Evolutionary conservation across 1,284 basidiomycete genomes (phyloP).

Genomic region (Rhodotorula glutinis): DNA sequence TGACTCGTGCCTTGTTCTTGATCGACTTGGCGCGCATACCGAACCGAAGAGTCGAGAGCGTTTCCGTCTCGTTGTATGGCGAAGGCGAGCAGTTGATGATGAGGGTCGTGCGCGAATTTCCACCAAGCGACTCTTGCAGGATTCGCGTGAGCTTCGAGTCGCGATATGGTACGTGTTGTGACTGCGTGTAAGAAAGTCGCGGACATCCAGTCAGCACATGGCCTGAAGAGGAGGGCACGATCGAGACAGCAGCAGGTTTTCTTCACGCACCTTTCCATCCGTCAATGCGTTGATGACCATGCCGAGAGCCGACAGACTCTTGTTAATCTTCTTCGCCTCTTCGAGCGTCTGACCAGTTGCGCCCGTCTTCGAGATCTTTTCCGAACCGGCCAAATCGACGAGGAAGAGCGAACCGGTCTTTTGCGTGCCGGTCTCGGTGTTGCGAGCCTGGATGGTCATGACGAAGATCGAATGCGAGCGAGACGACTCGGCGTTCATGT

Average conservation of each 20-base stretch:
- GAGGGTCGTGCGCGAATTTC: constrained; percentile 96
- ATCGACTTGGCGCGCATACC: constrained; percentile 96
- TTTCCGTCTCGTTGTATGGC: constrained; percentile 94
- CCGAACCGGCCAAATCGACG: constrained; percentile 96
- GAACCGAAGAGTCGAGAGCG: constrained; percentile 94
- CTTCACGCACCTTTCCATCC: constrained; percentile 75
- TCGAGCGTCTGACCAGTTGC: constrained; percentile 98
- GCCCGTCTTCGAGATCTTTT: constrained; percentile 99
- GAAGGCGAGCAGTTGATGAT: constrained; percentile 99
- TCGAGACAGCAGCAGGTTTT: too few relatives aligned
- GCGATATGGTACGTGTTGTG: constrained; percentile 95
- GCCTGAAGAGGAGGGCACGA: background rate
- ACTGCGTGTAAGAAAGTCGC: constrained; percentile 54
- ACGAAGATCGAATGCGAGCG: constrained; percentile 99
- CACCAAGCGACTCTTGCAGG: constrained; percentile 98
- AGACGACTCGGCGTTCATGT: constrained; percentile 99
- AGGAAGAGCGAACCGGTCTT: constrained; percentile 97
- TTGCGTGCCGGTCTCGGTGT: constrained; percentile 87
- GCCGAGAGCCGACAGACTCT: constrained; percentile 91
- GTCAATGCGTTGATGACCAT: constrained; percentile 99
- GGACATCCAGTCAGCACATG: background rate
- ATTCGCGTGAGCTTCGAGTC: constrained; percentile 99
- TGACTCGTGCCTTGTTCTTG: constrained; percentile 99
- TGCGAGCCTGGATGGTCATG: constrained; percentile 93
- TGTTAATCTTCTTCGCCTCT: constrained; percentile 99